A percentile compares a stretch with the other conserved stretches of the same genome.
Evolutionary conservation across 2,329 filamentous ascomycete genomes (phyloP).

Genomic region (Dactylonectria estremocensis): DNA sequence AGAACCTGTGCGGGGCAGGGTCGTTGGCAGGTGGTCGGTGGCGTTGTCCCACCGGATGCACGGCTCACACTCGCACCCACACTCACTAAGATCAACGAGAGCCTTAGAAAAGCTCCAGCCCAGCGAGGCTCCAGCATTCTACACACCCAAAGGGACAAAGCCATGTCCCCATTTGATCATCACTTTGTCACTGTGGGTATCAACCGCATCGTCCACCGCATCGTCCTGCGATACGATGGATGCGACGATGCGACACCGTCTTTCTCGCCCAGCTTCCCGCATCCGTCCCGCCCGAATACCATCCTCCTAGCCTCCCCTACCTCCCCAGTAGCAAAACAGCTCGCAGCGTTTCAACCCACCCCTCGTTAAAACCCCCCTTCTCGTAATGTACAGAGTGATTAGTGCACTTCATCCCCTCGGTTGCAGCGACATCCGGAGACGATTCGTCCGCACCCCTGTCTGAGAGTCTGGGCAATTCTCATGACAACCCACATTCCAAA

Average conservation of each 20-base stretch:
- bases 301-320: neutral
- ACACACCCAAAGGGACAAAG: neutral
- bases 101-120: too few species aligned
- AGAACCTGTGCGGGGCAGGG: neutral
- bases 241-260: slow-evolving; percentile 15
- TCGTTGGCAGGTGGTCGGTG: neutral
- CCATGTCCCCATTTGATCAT: neutral
- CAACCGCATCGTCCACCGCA: neutral
- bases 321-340: neutral
- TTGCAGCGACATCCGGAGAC: slow-evolving; percentile 1
- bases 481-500: slow-evolving; percentile 25
- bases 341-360: neutral
- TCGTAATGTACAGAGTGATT: neutral
- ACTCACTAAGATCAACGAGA: too few species aligned
- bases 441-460: neutral
- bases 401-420: slow-evolving; percentile 2
- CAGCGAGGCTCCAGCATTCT: neutral
- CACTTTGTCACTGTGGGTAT: neutral
- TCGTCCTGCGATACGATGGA: slow-evolving; percentile 18
- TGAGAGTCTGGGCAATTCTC: slow-evolving; percentile 9
- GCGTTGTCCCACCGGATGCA: neutral
- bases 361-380: neutral
- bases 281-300: neutral
- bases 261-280: neutral
- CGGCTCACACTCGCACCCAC: neutral